Evolutionary conservation across 352 stramenopile genomes (phyloP), one percentile per base, ranked within the genome.

Genomic region (Globisporangium uncinulatum): DNA sequence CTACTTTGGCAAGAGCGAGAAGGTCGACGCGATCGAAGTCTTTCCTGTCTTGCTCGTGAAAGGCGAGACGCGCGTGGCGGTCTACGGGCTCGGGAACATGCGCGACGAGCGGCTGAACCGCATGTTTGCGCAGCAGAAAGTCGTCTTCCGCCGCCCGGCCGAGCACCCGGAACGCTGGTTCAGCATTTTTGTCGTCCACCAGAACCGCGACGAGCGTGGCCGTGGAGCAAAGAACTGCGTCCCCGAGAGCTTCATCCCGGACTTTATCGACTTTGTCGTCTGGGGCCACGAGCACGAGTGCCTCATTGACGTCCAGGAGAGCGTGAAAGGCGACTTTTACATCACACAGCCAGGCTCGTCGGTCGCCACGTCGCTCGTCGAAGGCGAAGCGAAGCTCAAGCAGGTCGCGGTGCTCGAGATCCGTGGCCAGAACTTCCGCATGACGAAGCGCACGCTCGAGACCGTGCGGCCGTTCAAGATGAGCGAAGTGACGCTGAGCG

Each of bases 231-330:
- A 99, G 74, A 99, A 99, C 63, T 99, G 95, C 63, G 79, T 99
- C 13, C 94, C 96, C 24, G 96, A 99, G 74, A 92, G 82, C 55
- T 96, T 99, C 77, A 99, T 99, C 42, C 97, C 97, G 0, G 83
- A 98, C 51, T 99, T 98, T 76, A 99, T 99, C 65, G 95, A 99
- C 66, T 85, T 99, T 47, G 95, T 98, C 6, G 67, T 95, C 48
- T 99, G 95, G 94, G 96, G 96, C 19, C 97, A 99, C 67, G 97
- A 99, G 74, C 97, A 99, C 71, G 97, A 99, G 77, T 99, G 95
- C 70, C 66, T 88, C 21, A 97, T 99, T 62, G 81, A 98, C 37
- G 82, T 93, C 2, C 70, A 92, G 58, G 92, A 98, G 71, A 98
- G 87, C 54, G 73, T 98, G 17, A 93, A 98, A 45, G 96, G 95